phyloP scores from a whole-genome alignment of 352 stramenopile species.

The Phytophthora multivora region DNA sequence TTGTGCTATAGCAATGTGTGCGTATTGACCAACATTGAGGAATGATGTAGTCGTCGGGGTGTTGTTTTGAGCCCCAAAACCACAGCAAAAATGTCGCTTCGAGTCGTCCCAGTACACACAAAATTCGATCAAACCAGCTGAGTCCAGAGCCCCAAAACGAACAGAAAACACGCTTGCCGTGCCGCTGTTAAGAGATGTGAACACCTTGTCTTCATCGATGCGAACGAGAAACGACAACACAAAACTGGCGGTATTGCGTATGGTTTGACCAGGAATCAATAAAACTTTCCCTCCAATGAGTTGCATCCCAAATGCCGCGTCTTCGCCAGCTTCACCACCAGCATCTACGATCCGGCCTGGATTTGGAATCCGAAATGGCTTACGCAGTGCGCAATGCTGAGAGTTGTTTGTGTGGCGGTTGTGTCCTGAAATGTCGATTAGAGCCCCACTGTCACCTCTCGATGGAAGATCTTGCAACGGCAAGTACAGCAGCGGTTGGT shows the following conservation, averaged over 20 bases:
- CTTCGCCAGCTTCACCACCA: slow-evolving; percentile 4
- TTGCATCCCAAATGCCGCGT: slow-evolving; percentile 43
- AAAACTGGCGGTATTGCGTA: not conserved
- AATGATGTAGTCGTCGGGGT: not conserved
- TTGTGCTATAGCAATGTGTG: slow-evolving; percentile 28
- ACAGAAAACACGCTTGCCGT: slow-evolving; percentile 21
- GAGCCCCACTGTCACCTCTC: slow-evolving; percentile 1
- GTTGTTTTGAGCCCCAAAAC: slow-evolving; percentile 13
- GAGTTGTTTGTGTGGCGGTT: slow-evolving; percentile 41
- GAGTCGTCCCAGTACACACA: slow-evolving; percentile 24
- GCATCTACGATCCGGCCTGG: not conserved
- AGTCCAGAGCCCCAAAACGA: slow-evolving; percentile 4
- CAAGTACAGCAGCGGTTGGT: slow-evolving; percentile 53
- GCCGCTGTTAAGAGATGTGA: not conserved
- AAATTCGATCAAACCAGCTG: slow-evolving; percentile 14
- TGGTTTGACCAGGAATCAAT: slow-evolving; percentile 1
- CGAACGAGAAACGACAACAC: slow-evolving; percentile 59
- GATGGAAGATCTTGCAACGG: slow-evolving; percentile 57
- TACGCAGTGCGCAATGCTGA: slow-evolving; percentile 42
- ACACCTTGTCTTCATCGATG: slow-evolving; percentile 25
- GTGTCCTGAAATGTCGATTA: slow-evolving; percentile 65
- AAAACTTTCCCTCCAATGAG: slow-evolving; percentile 39
- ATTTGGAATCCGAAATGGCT: slow-evolving; percentile 60
- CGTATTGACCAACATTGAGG: slow-evolving; percentile 28
- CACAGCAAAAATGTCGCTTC: slow-evolving; percentile 15